Evolutionary conservation across 768 basidiomycete genomes (phyloP), one percentile per base, ranked within the genome.

Genomic region (Suillus spraguei): DNA sequence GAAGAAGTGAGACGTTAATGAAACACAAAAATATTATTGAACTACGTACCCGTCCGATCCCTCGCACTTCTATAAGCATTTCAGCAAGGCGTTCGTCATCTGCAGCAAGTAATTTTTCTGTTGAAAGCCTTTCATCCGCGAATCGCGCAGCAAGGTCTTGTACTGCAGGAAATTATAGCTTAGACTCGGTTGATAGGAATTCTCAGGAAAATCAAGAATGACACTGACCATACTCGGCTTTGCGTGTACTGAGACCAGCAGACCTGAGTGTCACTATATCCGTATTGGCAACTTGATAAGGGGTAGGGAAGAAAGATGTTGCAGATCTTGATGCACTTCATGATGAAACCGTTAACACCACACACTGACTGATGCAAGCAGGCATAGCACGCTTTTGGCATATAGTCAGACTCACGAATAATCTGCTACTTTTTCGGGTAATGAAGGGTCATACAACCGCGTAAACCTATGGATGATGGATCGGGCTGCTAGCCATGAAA

Each of bases 401-500:
- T 55, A 9, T 33, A 39, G 24, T 33, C 39, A 59, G 35, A 79
- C 81, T 64, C 68, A 83, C 84, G 75, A 72, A 69, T 83, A 80
- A 53, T 87, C 85, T 0, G 79, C 75, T 44, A 80, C 77, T 63
- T 86, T 87, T 73, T 93, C 92, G 1, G 92, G 90, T 4, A 95
- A 77, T 10, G 85, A 80, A 20, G 86, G 85, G 67, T 94, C 86
- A 73, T 86, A 96, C 20, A 96, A 75, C 32, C 91, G 83, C 58
- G 87, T 78, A 74, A 97, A 97, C 63, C 82, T 86, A 75, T 94
- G 90, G 42, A 81, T 87, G 64, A 97, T 94, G 22, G 92, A 87
- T 24, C 91, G 82, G 0, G 95, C 95, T 13, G 94, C 95, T 50
- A 89, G 75, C 91, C 91, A 94, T 1, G 91, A 93, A 28, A 95